Base-by-base conservation (phyloP, 352 stramenopile genomes). In the Pythium sp. region DNA sequence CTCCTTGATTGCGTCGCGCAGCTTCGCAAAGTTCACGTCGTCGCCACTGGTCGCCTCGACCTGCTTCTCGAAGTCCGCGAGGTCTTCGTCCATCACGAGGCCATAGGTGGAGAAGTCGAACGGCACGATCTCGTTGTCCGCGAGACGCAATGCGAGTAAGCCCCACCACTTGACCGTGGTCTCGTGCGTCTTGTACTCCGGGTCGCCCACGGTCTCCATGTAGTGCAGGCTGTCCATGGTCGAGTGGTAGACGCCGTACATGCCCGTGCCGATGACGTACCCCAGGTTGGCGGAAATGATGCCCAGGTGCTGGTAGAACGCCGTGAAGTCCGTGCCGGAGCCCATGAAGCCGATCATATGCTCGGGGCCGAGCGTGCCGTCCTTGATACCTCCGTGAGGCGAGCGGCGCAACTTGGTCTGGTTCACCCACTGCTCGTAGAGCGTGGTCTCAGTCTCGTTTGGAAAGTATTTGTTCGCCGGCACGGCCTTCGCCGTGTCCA, bases 181-280 rank as follows among this genome's bases (percentile, higher is more conserved):
- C 1, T 65, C 69, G 55, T 94, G 82, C 1, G 83, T 83, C 7
- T 64, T 68, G 58, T 87, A 94, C n/a, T 72, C 64, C 43, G 86
- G 84, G 57, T 95, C 83, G 18, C 36, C 84, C 58, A 73, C 79
- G 49, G n/a, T 79, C 67, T 89, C 85, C 60, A 79, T 79, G 66
- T 87, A 97, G 55, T 46, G 70, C 61, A 95, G 81, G 36, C 79
- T 93, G 67, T 97, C 89, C 79, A 96, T 97, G 26, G 82, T 79
- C 62, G 77, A 92, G 70, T 97, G 91, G 68, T 97, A 97, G 26
- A 82, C 76, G 30, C 88, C 89, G 66, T 94, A 93, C n/a, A 63
- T 70, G 2, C 61, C 53, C 28, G 24, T 67, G 18, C 47, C 68
- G 28, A 84, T 43, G 5, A 41, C 58, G 54, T 91, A 94, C 11